A percentile compares a stretch with the other conserved stretches of the same genome.
Evolutionary conservation across 139 green algal species (phyloP).

Genomic region (Tetraselmis striata): DNA sequence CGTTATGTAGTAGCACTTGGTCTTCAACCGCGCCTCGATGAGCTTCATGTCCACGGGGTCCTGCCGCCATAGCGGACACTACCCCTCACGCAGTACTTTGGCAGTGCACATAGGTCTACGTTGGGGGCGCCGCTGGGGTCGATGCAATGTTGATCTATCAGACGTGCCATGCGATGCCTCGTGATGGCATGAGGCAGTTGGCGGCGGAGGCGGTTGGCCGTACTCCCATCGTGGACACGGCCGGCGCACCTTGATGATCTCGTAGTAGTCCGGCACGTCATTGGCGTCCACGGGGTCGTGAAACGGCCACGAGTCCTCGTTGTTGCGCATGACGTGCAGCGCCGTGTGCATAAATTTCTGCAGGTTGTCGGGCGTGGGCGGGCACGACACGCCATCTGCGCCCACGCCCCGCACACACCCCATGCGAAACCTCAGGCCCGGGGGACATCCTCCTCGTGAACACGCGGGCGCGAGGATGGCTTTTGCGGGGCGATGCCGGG

Average conservation of each 20-base stretch:
- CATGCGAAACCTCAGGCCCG: no score
- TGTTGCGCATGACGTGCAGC: conserved; percentile 30
- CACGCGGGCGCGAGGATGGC: no score
- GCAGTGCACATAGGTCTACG: no score
- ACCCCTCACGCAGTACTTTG: no score
- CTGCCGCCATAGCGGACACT: not conserved
- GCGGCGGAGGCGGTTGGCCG: no score
- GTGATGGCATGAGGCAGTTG: no score
- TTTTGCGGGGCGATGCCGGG: no score
- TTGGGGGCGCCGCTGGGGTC: no score
- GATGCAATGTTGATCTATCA: not conserved
- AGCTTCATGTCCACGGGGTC: conserved; percentile 22
- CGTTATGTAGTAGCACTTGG: conserved; percentile 70
- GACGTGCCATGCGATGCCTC: no score
- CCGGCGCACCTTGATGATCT: conserved; percentile 51
- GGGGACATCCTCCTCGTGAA: no score
- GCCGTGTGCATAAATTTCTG: conserved; percentile 43
- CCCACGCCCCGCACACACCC: no score
- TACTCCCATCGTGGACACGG: not conserved
- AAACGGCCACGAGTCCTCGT: conserved; percentile 87
- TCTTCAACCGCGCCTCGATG: conserved; percentile 44
- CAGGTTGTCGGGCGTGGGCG: conserved; percentile 39
- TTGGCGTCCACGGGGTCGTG: conserved; percentile 54
- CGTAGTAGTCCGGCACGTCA: conserved; percentile 92
- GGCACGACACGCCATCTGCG: not conserved